Conservation (phyloP, 495 filamentous ascomycete species). For the Tuber melanosporum region DNA sequence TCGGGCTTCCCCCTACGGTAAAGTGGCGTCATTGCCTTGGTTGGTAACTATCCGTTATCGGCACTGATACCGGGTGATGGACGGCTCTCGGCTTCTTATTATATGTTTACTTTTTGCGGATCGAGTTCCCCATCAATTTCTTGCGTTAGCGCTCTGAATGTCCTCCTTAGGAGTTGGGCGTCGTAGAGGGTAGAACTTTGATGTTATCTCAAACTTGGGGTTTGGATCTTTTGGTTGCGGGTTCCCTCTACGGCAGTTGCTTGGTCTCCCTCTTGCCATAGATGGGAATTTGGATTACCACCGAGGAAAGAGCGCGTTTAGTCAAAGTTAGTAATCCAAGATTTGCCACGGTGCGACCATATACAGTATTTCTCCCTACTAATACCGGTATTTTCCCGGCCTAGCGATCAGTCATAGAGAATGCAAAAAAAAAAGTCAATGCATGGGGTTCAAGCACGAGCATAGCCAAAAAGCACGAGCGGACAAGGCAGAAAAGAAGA, state of each 20-base stretch:
- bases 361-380: background rate
- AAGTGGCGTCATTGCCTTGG: background rate
- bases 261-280: background rate
- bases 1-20: background rate
- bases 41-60: background rate
- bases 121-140: conserved; percentile 5
- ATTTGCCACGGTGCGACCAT: background rate
- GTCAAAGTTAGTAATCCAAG: background rate
- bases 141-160: background rate
- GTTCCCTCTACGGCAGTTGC: background rate
- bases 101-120: background rate
- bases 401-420: background rate
- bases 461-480: background rate
- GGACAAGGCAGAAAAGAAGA: background rate
- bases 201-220: background rate
- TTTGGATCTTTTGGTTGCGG: background rate
- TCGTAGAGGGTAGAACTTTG: background rate
- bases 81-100: background rate
- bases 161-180: background rate
- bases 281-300: background rate
- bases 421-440: background rate
- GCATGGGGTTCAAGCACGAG: background rate
- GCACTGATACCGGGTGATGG: background rate
- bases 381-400: background rate
- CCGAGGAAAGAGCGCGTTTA: background rate